Base-by-base conservation (phyloP, 2,329 filamentous ascomycete genomes). In the Botrytis medusae region DNA sequence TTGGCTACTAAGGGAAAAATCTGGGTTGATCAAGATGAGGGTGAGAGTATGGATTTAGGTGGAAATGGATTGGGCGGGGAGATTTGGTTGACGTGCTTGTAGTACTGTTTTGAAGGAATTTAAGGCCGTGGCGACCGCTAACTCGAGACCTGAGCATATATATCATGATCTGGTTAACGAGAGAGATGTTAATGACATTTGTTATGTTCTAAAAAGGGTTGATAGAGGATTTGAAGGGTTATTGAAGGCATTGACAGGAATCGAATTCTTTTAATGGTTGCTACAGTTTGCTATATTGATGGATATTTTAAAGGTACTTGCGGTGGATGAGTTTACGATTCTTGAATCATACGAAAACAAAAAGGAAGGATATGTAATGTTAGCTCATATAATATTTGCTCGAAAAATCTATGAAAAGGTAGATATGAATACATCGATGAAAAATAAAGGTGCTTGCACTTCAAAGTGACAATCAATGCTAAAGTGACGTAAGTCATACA, bases 1-100 rank as follows among this genome's bases (percentile, higher is more conserved):
- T 85, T 96, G 61, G 90, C 89, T 9, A 93, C 89, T 2, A 93
- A 90, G 82, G 86, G 86, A 2, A 81, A 87, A 72, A 83, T 95
- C 62, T 80, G 83, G 29, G 89, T 95, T 8, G 82, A 87, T 75
- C 94, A 97, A 82, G 74, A 78, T 44, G 72, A 72, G 10, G 74
- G 71, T 2, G 63, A 61, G 63, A 46, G 64, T 25, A 25, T 65
- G 37, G 70, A n/a, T 42, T 25, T 14, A 22, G 68, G 68, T 20
- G 60, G 60, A 25, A 62, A 44, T 48, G 71, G 64, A 20, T 54
- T 73, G 18, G 65, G 65, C 25, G 71, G 71, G 8, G 34, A 63
- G 5, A 73, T 73, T 70, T 73, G 71, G 71, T 29, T 73, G 44
- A 46, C 34, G 20, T 61, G 54, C 61, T 54, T 69, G 64, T 69